Evolutionary conservation across 2,329 filamentous ascomycete genomes (phyloP), one percentile per base, ranked within the genome.

Genomic region (Venturia effusa): DNA sequence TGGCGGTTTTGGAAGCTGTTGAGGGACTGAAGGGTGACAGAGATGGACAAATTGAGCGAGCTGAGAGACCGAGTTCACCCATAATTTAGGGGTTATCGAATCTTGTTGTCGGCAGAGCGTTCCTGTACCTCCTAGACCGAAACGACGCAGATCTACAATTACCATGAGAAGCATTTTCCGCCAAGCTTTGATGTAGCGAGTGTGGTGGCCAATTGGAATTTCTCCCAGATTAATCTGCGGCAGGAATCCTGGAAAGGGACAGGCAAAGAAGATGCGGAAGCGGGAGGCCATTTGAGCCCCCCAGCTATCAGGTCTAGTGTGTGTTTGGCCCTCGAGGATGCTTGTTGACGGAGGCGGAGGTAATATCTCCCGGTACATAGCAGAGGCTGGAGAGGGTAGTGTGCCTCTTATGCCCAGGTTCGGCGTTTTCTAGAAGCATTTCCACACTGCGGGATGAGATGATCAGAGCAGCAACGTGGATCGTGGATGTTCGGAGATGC

Each of bases 181-280:
- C 51, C 51, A 57, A 57, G 51, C 51, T 57, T 57, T 57, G 51
- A 57, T 34, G 51, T 19, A 57, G 51, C 51, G 30, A n/a, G 51
- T 10, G 34, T n/a, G 51, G 22, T n/a, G 19, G 27, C 51, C 27
- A 57, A 57, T 57, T 2, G 27, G 51, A 30, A 7, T n/a, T 5
- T n/a, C 1, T 57, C 27, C 22, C 13, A 57, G 27, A 57, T 57
- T 57, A 57, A 57, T 34, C 1, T 34, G 34, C 27, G 30, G 10
- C 51, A 27, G 3, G 30, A 57, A 57, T 34, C 30, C 51, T 34
- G 51, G 51, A 34, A 13, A 1, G 34, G 15, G 27, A 57, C 51
- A 34, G 51, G 27, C 51, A 57, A 57, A 17, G 51, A 17, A 30
- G 4, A 34, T 57, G 10, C 27, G 19, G 27, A 32, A 37, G 51